Evolutionary conservation across 2,329 filamentous ascomycete genomes (phyloP), one percentile per base, ranked within the genome.

Genomic region (Cadophora gregata): DNA sequence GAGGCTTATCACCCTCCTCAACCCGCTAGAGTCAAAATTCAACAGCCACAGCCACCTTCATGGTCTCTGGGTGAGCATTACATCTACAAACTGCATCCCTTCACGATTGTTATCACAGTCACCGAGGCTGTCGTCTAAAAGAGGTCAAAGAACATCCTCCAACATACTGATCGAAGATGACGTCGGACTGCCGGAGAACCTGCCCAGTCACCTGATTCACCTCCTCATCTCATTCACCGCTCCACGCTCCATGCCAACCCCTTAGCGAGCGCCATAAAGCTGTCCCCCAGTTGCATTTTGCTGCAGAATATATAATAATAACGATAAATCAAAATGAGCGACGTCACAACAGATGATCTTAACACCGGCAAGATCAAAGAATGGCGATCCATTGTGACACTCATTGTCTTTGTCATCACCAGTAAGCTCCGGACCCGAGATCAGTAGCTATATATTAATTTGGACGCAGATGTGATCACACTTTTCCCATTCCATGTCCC

Each of bases 351-450:
- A 36, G 29, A 47, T 21, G 75, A 79, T 63, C 75, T 84, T 12
- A 80, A 87, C 69, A 88, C 86, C 29, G 77, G 77, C 58, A 78
- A 83, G 70, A 92, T 93, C 73, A 84, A 77, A 63, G 78, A 85
- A 65, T 92, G 89, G 90, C 82, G 85, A 59, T 91, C 90, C 19
- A 92, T 93, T 59, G 78, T 92, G 65, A 92, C 89, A 0, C 81
- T 93, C 38, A 79, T 93, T 62, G 84, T 89, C 53, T 93, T 93
- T 73, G 80, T 92, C 38, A 51, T 90, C 48, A 89, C 90, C 4
- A 93, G 90, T 92, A 80, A 83, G 88, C 86, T 10, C 12, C 6
- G 1, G 16, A 38, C 33, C 45, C 38, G 19, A n/a, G 12, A 25
- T 3, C 16, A 10, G 25, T 29, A 47, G 12, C 31, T 27, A 4